phyloP scores from a whole-genome alignment of 495 filamentous ascomycete genomes.

The Tirmania nivea region DNA sequence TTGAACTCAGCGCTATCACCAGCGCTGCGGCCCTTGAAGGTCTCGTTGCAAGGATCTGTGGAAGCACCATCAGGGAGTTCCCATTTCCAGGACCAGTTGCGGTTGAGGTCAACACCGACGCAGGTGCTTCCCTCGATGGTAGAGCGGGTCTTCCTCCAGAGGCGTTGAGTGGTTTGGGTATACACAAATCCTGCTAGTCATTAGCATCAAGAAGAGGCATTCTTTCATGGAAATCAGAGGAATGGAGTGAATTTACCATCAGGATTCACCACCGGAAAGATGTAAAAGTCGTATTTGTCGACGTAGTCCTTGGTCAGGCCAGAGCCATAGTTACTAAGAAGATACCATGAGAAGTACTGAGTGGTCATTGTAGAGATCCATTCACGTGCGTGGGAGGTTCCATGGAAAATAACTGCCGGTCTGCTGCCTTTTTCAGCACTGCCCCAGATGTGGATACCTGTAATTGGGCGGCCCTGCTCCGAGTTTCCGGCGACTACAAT shows the following conservation, averaged over 20 bases:
- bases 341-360: slow-evolving; percentile 35
- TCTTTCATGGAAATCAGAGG: too few relatives aligned
- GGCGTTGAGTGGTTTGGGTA: slow-evolving; percentile 33
- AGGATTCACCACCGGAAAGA: slow-evolving; percentile 40
- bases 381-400: slow-evolving; percentile 41
- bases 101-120: slow-evolving; percentile 39
- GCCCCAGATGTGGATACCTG: slow-evolving; percentile 39
- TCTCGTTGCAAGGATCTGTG: slow-evolving; percentile 31
- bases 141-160: slow-evolving; percentile 46
- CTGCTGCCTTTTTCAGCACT: slow-evolving; percentile 6
- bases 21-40: slow-evolving; percentile 28
- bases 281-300: slow-evolving; percentile 41
- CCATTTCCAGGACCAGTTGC: slow-evolving; percentile 40
- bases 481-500: slow-evolving; percentile 31
- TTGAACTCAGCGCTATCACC: slow-evolving; percentile 31
- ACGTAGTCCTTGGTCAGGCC: slow-evolving; percentile 26
- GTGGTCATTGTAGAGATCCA: slow-evolving; percentile 32
- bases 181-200: slow-evolving; percentile 33
- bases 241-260: too few relatives aligned
- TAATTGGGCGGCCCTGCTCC: slow-evolving; percentile 29
- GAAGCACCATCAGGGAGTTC: slow-evolving; percentile 29
- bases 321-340: slow-evolving; percentile 27
- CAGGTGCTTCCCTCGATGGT: slow-evolving; percentile 23
- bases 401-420: slow-evolving; percentile 38
- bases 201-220: background rate